Base-by-base conservation (phyloP, 2,329 filamentous ascomycete genomes). In the Stemphylium vesicarium region DNA sequence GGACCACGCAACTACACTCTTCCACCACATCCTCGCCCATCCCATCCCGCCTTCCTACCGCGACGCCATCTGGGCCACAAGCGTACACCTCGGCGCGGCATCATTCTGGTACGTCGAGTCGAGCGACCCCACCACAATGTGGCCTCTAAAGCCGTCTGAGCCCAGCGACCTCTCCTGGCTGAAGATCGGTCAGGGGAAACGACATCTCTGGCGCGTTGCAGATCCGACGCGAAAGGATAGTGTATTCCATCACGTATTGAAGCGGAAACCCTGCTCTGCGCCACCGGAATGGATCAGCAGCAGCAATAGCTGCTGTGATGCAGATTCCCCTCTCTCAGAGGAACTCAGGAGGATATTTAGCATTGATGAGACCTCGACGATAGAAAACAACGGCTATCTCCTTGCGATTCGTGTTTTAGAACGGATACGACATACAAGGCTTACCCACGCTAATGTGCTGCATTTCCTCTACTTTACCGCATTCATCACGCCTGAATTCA, bases 391-490 rank as follows among this genome's bases (percentile, higher is more conserved):
- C 40, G 53, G 59, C 1, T 73, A 74, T 38, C 55, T 75, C 49
- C 50, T 64, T 1, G 65, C 75, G 3, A 67, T 72, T 0, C 72
- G 73, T 15, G 65, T 78, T 4, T 49, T 83, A 13, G 73, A 75
- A 3, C 72, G 74, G 10, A 69, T 81, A 0, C 59, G 80, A 3
- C 65, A 69, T 0, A 47, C 73, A 4, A 63, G 72, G 4, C 70
- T 75, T 31, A 75, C 70, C 12, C 72, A 78, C n/a, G 56, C 74
- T 2, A 82, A 76, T 11, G 66, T 80, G 15, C 41, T 82, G 9
- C 70, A 72, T 16, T 84, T 81, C 57, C 68, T 85, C 4, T 64
- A 72, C 0, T 84, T 85, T 61, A 60, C 84, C 29, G 72, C 74
- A 9, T 73, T 78, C 41, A 75, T 85, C 42, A 74, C 78, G 15